Conservation (phyloP, 1,284 basidiomycete species). For the Ceratobasidium sp. region DNA sequence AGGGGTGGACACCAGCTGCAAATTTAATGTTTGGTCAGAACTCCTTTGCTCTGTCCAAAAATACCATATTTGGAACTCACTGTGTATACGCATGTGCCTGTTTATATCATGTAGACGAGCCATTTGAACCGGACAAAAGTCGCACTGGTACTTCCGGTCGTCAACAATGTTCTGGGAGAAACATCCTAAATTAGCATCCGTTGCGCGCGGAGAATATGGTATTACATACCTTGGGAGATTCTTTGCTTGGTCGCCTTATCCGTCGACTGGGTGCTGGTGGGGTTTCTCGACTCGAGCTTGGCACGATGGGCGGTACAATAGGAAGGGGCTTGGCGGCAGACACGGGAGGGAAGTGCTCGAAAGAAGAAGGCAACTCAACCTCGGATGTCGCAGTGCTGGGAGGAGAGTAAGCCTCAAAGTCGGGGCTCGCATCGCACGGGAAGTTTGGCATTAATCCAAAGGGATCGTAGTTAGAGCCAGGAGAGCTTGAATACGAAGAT, state of each 20-base stretch:
- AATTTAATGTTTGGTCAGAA: not conserved
- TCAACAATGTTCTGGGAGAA: conserved; percentile 14
- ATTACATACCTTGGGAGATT: conserved; percentile 31
- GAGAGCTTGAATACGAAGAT: conserved; percentile 10
- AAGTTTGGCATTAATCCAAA: not conserved
- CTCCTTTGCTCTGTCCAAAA: not conserved
- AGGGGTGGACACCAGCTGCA: conserved; percentile 40
- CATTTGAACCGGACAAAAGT: conserved; percentile 38
- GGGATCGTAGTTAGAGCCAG: conserved; percentile 11
- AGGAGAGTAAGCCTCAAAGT: conserved; percentile 32
- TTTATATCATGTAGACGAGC: conserved; percentile 38
- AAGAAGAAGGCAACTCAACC: conserved; percentile 1
- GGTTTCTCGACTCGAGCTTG: conserved; percentile 26
- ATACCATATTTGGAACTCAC: conserved; percentile 7
- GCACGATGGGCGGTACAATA: conserved; percentile 15
- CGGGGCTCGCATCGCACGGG: conserved; percentile 8
- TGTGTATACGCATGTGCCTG: conserved; percentile 40
- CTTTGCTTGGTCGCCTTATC: conserved; percentile 23
- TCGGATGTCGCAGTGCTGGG: conserved; percentile 32
- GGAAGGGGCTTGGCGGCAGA: conserved; percentile 5
- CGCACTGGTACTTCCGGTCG: conserved; percentile 33
- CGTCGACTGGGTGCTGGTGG: conserved; percentile 17
- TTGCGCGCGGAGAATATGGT: not conserved
- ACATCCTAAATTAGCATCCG: not conserved
- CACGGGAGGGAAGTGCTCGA: not conserved